These are phyloP conservation scores for Cylindricascospora bacillispora DNA, from an alignment of 1,139 yeast species.

Conservation along the genomic window DNA sequence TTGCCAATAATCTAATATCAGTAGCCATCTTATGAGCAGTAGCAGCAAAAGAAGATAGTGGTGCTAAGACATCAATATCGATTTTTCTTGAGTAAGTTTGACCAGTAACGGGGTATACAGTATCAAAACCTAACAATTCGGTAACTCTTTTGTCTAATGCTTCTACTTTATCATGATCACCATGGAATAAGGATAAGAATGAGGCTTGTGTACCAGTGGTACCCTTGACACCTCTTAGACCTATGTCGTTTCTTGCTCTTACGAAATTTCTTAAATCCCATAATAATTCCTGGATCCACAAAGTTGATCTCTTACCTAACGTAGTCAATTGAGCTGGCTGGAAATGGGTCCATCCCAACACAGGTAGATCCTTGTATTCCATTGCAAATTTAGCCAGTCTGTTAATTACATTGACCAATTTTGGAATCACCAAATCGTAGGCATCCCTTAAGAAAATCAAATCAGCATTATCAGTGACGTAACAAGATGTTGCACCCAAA, in stretches of 20 bases:
- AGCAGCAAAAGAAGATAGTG: slow-evolving; percentile 91
- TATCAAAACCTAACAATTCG: slow-evolving; percentile 84
- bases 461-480: slow-evolving; percentile 96
- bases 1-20: slow-evolving; percentile 89
- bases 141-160: slow-evolving; percentile 83
- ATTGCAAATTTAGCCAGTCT: slow-evolving; percentile 79
- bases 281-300: slow-evolving; percentile 93
- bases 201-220: slow-evolving; percentile 99
- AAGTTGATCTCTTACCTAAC: slow-evolving; percentile 94
- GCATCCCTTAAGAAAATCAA: slow-evolving; percentile 93
- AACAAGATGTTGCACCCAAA: slow-evolving; percentile 97
- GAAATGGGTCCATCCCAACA: slow-evolving; percentile 98
- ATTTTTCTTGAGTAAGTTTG: slow-evolving; percentile 97
- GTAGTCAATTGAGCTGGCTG: slow-evolving; percentile 99
- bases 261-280: slow-evolving; percentile 96
- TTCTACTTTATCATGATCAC: slow-evolving; percentile 94
- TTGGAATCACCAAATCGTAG: slow-evolving; percentile 82
- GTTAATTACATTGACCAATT: slow-evolving; percentile 89
- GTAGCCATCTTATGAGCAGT: slow-evolving; percentile 97
- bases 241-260: slow-evolving; percentile 93
- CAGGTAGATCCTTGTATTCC: slow-evolving; percentile 89
- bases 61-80: slow-evolving; percentile 86
- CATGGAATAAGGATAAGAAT: slow-evolving; percentile 86
- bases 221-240: slow-evolving; percentile 97
- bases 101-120: slow-evolving; percentile 94